phyloP scores from a whole-genome alignment of 306 rosid species.

The Cucurbita argyrosperma region DNA sequence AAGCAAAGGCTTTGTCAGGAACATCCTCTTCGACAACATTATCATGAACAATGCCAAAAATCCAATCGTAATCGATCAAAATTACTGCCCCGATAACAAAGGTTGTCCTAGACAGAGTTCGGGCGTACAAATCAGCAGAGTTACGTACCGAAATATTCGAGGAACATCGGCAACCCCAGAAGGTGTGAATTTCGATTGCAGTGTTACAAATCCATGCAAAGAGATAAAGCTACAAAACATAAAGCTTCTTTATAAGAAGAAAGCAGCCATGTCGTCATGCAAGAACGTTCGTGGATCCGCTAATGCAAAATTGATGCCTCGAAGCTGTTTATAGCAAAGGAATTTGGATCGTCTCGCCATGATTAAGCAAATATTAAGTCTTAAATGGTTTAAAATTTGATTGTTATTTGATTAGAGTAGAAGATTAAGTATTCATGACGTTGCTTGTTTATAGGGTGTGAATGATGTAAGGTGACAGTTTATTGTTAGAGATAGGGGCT shows the following conservation, averaged over 20 bases:
- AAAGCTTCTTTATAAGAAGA: conserved; percentile 26
- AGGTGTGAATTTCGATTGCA: not conserved
- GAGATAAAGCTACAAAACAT: conserved; percentile 31
- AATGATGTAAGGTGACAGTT: too few species aligned
- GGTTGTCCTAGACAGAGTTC: conserved; percentile 27
- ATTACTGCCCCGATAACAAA: conserved; percentile 37
- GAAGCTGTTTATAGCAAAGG: not conserved
- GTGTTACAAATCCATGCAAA: conserved; percentile 11
- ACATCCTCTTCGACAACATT: conserved; percentile 36
- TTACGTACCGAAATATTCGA: not conserved
- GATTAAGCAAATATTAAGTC: too few species aligned
- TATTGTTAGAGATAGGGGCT: too few species aligned
- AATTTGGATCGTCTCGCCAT: not conserved
- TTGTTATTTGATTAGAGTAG: too few species aligned
- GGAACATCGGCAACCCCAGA: not conserved
- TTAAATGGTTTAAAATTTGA: too few species aligned
- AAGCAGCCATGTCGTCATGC: conserved; percentile 26
- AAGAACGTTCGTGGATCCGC: conserved; percentile 24
- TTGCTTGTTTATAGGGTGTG: too few species aligned
- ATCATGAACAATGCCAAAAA: not conserved
- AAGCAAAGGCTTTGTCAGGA: conserved; percentile 25
- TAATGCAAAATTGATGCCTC: conserved; percentile 19
- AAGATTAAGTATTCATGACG: too few species aligned
- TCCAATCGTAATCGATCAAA: conserved; percentile 48
- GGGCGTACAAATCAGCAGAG: not conserved